Conservation (phyloP, 2,329 filamentous ascomycete genomes). For the Tolypocladium pustulatum region DNA sequence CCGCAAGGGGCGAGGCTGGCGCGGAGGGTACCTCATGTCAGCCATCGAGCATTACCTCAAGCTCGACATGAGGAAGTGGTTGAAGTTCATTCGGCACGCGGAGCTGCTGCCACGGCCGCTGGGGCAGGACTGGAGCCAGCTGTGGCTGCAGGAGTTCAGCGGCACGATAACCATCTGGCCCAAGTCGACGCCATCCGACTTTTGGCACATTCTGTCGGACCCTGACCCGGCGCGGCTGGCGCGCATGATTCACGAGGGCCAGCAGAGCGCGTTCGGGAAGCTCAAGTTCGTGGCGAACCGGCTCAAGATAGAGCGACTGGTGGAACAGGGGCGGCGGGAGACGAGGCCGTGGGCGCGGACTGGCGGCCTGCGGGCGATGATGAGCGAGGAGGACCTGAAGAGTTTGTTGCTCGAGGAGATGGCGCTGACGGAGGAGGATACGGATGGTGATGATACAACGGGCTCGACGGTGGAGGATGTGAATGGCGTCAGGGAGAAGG, state of each 20-base stretch:
- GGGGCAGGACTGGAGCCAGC: constrained; percentile 92
- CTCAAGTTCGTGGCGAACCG: constrained; percentile 85
- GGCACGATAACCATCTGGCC: constrained; percentile 97
- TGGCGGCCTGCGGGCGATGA: constrained; percentile 47
- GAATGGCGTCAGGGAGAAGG: constrained; percentile 1
- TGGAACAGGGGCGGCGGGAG: constrained; percentile 48
- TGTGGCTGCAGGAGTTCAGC: constrained; percentile 91
- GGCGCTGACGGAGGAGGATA: constrained; percentile 26
- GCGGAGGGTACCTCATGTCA: constrained; percentile 86
- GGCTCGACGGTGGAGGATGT: constrained; percentile 10
- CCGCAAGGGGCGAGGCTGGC: constrained; percentile 86
- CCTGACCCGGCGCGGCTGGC: constrained; percentile 66
- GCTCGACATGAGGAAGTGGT: constrained; percentile 93
- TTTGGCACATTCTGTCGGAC: constrained; percentile 77
- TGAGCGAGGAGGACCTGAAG: constrained; percentile 49
- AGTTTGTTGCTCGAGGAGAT: constrained; percentile 32
- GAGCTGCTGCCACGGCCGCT: constrained; percentile 83
- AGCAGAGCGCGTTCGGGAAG: constrained; percentile 83
- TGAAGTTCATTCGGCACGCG: constrained; percentile 85
- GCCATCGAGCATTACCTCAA: constrained; percentile 93
- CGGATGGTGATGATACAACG: constrained; percentile 19
- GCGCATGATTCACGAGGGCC: constrained; percentile 81
- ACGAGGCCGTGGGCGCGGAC: constrained; percentile 37
- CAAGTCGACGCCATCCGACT: constrained; percentile 67
- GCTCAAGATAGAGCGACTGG: constrained; percentile 65